Base-by-base conservation (phyloP, 164 flowering plant species). In the Stephania yunnanensis region DNA sequence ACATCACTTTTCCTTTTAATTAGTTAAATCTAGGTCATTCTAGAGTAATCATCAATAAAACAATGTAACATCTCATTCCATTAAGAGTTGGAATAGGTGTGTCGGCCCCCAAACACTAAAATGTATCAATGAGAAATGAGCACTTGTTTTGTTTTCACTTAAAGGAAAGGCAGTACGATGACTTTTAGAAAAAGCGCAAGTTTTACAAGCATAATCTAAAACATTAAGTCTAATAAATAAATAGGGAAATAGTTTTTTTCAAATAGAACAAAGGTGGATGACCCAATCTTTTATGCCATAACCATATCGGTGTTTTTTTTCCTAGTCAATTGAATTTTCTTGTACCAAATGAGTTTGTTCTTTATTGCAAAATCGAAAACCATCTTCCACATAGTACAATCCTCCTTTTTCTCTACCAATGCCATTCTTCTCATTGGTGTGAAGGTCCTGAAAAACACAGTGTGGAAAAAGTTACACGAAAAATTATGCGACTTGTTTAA, bases 371-470 rank as follows among this genome's bases (percentile, higher is more conserved):
- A 11, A n/a, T 7, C 7, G 17, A 48, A 48, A 48, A 8, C 13
- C 46, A 68, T 12, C 46, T 36, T 68, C 46, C 6, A 71, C 19
- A 25, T 46, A 71, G 12, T 71, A 71, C 73, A 71, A 71, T 11
- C 58, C 72, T 45, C 22, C 30, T 46, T 5, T 20, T n/a, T 6
- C 12, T 9, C 53, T 48, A 48, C 11, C 53, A 48, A 8, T 48
- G 53, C 72, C 72, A 70, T 46, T 70, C 72, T 17, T 70, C 58
- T 78, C 72, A 69, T 73, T 73, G 63, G 80, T 78, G 61, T 58
- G 69, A 58, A 69, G 25, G 76, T 78, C 13, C 61, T 69, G 22
- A 58, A 72, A 72, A 48, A 72, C 52, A 76, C 45, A 70, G 63
- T 69, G 2, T 1, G n/a, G 46, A 46, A 2, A 52, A 70, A n/a